Evolutionary conservation across 2,329 filamentous ascomycete species (phyloP).

Genomic region (Lasiodiplodia citricola): DNA sequence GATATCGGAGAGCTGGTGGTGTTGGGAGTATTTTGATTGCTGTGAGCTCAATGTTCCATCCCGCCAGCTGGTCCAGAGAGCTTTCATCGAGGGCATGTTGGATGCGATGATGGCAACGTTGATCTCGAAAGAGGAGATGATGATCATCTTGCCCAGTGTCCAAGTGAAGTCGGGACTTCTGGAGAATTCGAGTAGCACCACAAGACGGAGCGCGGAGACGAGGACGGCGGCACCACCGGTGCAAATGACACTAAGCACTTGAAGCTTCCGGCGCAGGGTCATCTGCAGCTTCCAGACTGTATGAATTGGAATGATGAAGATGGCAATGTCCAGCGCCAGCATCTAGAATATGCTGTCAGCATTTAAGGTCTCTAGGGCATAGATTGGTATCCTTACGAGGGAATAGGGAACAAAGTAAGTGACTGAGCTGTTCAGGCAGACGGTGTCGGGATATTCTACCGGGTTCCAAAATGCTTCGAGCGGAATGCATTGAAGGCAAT

Average conservation of each 20-base stretch:
- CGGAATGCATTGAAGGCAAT: constrained; percentile 40
- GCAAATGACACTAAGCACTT: constrained; percentile 16
- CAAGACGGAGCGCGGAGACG: constrained; percentile 32
- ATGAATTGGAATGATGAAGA: neutral
- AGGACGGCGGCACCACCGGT: constrained; percentile 39
- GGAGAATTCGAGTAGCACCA: constrained; percentile 34
- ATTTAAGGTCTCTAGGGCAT: neutral
- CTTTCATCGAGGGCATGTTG: constrained; percentile 41
- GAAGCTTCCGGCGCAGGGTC: neutral
- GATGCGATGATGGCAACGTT: constrained; percentile 41
- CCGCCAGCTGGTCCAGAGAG: constrained; percentile 31
- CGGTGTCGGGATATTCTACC: constrained; percentile 33
- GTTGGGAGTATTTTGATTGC: neutral
- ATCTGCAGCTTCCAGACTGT: constrained; percentile 3
- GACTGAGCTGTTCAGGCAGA: constrained; percentile 35
- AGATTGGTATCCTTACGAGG: constrained; percentile 28
- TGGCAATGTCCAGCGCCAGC: neutral
- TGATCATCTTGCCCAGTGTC: constrained; percentile 40
- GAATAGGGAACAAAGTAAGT: constrained; percentile 37
- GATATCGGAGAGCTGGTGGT: neutral
- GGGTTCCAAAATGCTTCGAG: constrained; percentile 39
- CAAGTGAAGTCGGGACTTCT: constrained; percentile 36
- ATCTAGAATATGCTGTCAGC: constrained; percentile 29
- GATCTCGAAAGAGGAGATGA: constrained; percentile 40
- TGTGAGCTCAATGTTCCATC: neutral